These are phyloP conservation scores for Boletus speciosus DNA, from an alignment of 768 basidiomycete genomes.

Conservation along the genomic window DNA sequence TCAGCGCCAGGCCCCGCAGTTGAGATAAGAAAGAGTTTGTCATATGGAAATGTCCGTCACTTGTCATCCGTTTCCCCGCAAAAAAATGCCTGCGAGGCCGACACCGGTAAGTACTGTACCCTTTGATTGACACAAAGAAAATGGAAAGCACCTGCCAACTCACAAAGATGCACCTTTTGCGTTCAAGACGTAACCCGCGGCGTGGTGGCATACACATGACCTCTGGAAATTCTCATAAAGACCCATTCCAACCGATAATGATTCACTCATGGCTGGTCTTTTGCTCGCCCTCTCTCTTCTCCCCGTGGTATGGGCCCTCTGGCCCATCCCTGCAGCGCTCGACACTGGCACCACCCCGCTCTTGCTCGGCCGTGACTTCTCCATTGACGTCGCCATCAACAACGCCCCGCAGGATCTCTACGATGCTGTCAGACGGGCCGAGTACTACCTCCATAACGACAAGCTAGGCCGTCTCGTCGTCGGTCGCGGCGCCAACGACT, in stretches of 20 bases:
- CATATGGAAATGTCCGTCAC: too few relatives aligned
- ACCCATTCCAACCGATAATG: not conserved
- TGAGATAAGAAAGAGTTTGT: too few relatives aligned
- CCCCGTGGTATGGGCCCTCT: constrained; percentile 17
- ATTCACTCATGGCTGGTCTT: too few relatives aligned
- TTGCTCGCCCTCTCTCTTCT: not conserved
- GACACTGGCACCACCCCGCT: constrained; percentile 25
- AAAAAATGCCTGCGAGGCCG: too few relatives aligned
- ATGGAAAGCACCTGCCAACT: too few relatives aligned
- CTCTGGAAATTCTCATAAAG: not conserved
- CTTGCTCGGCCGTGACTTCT: constrained; percentile 24
- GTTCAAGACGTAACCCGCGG: too few relatives aligned
- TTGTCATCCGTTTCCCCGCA: too few relatives aligned
- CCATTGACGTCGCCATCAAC: constrained; percentile 24
- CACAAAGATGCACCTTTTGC: too few relatives aligned
- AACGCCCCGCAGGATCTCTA: constrained; percentile 33
- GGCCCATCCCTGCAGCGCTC: constrained; percentile 32
- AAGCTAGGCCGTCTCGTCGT: constrained; percentile 39
- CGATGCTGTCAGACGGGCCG: constrained; percentile 32
- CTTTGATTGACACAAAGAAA: too few relatives aligned
- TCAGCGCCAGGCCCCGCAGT: too few relatives aligned
- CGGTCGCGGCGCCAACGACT: constrained; percentile 36
- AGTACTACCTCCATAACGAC: constrained; percentile 33
- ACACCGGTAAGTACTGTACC: too few relatives aligned
- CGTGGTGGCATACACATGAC: not conserved